phyloP scores from a whole-genome alignment of 1,284 basidiomycete genomes.

The Ceratobasidium theobromae region DNA sequence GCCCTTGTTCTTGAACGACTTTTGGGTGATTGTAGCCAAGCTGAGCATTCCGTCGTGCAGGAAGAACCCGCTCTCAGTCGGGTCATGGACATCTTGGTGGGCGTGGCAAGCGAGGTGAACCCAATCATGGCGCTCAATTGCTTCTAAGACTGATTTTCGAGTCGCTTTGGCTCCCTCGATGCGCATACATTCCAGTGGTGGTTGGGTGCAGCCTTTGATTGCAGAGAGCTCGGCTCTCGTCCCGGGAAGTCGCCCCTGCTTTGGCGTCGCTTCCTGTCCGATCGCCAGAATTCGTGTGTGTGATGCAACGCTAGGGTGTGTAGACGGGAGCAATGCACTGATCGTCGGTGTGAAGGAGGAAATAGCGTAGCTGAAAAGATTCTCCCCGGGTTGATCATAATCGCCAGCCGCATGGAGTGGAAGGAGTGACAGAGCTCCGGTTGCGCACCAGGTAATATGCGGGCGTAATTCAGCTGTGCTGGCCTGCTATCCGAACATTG shows the following conservation, averaged over 20 bases:
- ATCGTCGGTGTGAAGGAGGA: no score
- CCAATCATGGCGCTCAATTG: not conserved
- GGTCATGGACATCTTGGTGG: not conserved
- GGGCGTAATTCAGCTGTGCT: no score
- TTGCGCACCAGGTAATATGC: conserved; percentile 9
- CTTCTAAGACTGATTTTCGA: not conserved
- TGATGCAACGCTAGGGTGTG: not conserved
- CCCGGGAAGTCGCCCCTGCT: not conserved
- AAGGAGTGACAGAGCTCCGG: no score
- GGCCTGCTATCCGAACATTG: no score
- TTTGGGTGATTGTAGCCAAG: not conserved
- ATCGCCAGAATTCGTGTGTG: not conserved
- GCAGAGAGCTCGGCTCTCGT: not conserved
- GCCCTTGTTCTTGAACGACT: not conserved
- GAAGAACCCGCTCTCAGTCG: not conserved
- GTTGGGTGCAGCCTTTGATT: not conserved
- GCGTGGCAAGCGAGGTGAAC: not conserved
- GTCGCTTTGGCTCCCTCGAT: not conserved
- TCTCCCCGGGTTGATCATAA: no score
- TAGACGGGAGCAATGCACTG: not conserved
- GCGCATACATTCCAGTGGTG: not conserved
- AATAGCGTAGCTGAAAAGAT: no score
- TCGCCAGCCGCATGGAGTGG: no score
- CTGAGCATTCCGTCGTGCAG: not conserved
- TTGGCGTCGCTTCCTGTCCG: not conserved